phyloP scores from a whole-genome alignment of 306 rosid genomes.

The Ochetophila trinervis region DNA sequence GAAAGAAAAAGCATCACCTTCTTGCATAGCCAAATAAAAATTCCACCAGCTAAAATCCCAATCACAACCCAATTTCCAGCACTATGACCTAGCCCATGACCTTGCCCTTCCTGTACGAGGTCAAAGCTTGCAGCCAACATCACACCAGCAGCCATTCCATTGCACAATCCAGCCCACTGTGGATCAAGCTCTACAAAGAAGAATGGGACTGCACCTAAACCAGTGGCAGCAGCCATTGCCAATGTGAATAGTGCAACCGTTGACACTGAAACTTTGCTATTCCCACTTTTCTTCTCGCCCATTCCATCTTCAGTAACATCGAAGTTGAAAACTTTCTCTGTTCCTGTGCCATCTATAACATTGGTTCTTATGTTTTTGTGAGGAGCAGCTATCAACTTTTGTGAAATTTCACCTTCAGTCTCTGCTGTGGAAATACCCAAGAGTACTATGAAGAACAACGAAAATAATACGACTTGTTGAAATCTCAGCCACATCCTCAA shows the following conservation, averaged over 20 bases:
- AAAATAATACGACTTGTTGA: conserved; percentile 31
- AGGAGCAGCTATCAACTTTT: conserved; percentile 61
- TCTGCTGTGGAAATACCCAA: conserved; percentile 45
- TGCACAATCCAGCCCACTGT: conserved; percentile 96
- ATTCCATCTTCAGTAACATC: conserved; percentile 37
- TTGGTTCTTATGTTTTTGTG: conserved; percentile 61
- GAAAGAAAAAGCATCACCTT: conserved; percentile 47
- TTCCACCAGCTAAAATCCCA: conserved; percentile 85
- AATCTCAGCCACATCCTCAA: conserved; percentile 36
- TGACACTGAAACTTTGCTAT: conserved; percentile 75
- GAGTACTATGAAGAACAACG: conserved; percentile 35
- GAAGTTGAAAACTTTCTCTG: conserved; percentile 45
- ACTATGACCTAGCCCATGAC: conserved; percentile 73
- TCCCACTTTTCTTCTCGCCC: conserved; percentile 56
- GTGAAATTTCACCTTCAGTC: conserved; percentile 43
- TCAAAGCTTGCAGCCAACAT: conserved; percentile 99
- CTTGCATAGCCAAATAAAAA: conserved; percentile 93
- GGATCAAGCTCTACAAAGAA: conserved; percentile 99
- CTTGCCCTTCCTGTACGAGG: conserved; percentile 92
- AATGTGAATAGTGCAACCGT: conserved; percentile 87
- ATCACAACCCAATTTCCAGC: conserved; percentile 88
- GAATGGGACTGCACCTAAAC: conserved; percentile 97
- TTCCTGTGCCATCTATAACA: conserved; percentile 81
- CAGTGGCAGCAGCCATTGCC: conserved; percentile 99
- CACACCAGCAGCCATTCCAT: conserved; percentile 99